Base-by-base conservation (phyloP, 73 alveolate species). In the Strombidium stylifer region DNA sequence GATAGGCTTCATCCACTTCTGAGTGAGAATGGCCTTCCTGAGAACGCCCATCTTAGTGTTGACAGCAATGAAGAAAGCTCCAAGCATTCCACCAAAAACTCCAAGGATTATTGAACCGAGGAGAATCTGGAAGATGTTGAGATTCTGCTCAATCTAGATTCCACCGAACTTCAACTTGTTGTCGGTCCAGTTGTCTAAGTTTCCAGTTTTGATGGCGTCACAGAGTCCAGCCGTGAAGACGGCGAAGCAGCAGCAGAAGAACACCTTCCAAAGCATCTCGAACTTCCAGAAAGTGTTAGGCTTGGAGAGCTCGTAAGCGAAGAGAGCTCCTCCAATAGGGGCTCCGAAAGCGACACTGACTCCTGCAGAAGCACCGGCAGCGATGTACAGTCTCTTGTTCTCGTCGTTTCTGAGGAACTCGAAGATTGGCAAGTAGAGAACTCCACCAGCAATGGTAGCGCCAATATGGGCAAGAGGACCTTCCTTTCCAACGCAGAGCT, bases 391-490 rank as follows among this genome's bases (percentile, higher is more conserved):
- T 62, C 79, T 73, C 26, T 73, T 73, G 48, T 34, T 62, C 11
- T 16, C 60, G 27, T 73, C 71, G 49, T 73, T 64, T 24, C 86
- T 44, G 16, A 23, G 21, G 65, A 60, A 60, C 15, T 57, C 67
- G n/a, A n/a, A n/a, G 56, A 73, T 24, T 4, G 86, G 86, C 4
- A 34, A 32, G 32, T 73, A 61, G 27, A 64, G 28, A 0, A 46
- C 44, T 1, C 60, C 5, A 7, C 30, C 52, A 8, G 80, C 86
- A 47, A 73, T 46, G 20, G 26, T 61, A 16, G 86, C 72, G 2
- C 86, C 86, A 7, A 73, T 73, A 40, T 73, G 86, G n/a, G 79
- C 86, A n/a, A 73, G 70, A 14, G 71, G 79, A 18, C 86, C 86
- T 37, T 73, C 86, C 39, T 61, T 73, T 21, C 86, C 86, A 8